A percentile compares a stretch with the other conserved stretches of the same genome.
Conservation (phyloP, 2,329 filamentous ascomycete genomes). For the Ceratocystis alfenasii region DNA sequence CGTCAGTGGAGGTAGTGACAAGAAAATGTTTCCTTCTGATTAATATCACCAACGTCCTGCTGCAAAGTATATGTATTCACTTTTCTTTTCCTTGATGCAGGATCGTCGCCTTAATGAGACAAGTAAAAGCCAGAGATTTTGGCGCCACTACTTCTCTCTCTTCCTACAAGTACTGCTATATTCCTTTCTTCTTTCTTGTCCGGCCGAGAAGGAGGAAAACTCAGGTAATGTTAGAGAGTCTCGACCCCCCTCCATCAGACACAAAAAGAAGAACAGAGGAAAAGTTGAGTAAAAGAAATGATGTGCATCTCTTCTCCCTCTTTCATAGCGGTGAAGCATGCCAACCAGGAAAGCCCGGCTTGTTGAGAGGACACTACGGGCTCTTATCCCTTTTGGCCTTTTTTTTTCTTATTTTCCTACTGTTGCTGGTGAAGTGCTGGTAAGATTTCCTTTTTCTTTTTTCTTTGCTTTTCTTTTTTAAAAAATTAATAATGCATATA, state of each 20-base stretch:
- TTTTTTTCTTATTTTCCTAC: not conserved
- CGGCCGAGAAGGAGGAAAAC: not conserved
- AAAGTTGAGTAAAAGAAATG: not conserved
- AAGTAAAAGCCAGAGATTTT: not conserved
- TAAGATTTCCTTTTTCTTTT: too few relatives aligned
- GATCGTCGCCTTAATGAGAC: slow-evolving; percentile 1
- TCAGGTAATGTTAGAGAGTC: not conserved
- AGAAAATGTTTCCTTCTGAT: not conserved
- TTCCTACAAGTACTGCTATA: not conserved
- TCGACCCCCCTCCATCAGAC: not conserved
- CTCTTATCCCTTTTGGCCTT: not conserved
- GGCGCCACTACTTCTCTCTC: slow-evolving; percentile 5
- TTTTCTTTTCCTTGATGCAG: not conserved
- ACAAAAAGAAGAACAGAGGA: not conserved
- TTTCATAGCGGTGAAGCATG: slow-evolving; percentile 10
- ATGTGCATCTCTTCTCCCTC: not conserved
- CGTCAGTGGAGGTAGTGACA: not conserved
- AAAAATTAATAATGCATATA: too few relatives aligned
- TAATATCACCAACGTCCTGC: not conserved
- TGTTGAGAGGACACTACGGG: not conserved
- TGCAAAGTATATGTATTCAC: not conserved
- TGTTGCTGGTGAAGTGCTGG: not conserved
- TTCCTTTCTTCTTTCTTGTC: not conserved
- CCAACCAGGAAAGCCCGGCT: slow-evolving; percentile 12
- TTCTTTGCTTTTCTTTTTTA: too few relatives aligned